Evolutionary conservation across 768 basidiomycete genomes (phyloP).

Genomic region (Postia placenta): DNA sequence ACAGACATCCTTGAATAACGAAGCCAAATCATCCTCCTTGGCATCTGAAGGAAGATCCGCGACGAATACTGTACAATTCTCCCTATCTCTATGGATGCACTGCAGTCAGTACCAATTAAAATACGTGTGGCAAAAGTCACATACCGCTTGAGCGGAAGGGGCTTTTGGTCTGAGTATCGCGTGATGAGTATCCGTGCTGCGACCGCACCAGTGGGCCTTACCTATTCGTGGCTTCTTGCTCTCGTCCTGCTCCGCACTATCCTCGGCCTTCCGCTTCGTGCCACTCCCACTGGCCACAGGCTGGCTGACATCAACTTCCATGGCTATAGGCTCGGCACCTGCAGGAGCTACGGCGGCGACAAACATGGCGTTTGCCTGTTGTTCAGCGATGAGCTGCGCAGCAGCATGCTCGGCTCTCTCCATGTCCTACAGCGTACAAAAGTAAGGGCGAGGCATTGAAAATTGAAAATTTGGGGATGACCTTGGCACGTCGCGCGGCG

Average conservation of each 20-base stretch:
- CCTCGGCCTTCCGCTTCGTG: conserved; percentile 62
- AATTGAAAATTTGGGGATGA: conserved; percentile 18
- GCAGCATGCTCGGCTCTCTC: conserved; percentile 51
- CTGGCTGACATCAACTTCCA: conserved; percentile 36
- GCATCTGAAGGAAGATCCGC: conserved; percentile 54
- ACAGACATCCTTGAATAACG: conserved; percentile 83
- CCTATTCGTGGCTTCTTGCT: conserved; percentile 61
- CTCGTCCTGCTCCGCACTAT: conserved; percentile 32
- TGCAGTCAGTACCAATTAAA: background rate
- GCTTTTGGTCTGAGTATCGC: conserved; percentile 41
- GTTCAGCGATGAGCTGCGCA: conserved; percentile 38
- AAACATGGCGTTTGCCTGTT: conserved; percentile 30
- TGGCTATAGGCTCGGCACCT: conserved; percentile 17
- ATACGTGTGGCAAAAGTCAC: background rate
- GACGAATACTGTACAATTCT: conserved; percentile 90
- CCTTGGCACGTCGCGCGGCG: conserved; percentile 60
- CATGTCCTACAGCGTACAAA: conserved; percentile 40
- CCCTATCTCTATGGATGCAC: conserved; percentile 67
- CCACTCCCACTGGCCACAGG: conserved; percentile 35
- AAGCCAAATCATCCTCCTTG: conserved; percentile 58
- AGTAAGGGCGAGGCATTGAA: background rate
- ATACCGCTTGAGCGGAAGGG: conserved; percentile 55
- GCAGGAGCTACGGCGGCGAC: conserved; percentile 23
- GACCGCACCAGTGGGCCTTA: too few relatives aligned
- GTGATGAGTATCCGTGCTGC: too few relatives aligned